Evolutionary conservation across 495 filamentous ascomycete species (phyloP).

Genomic region (Aspergillus haitiensis): DNA sequence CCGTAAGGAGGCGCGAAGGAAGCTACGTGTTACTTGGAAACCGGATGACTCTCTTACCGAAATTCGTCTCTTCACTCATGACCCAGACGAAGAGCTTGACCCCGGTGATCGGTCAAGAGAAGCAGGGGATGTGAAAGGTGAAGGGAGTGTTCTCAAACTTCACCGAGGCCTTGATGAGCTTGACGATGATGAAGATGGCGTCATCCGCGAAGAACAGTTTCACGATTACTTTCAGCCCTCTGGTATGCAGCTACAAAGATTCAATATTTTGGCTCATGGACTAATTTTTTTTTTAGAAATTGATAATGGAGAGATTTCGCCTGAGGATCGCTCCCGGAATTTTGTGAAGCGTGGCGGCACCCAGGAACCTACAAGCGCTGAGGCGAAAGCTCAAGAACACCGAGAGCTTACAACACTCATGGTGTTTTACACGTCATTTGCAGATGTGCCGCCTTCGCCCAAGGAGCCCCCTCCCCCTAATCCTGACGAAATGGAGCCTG

Average conservation of each 20-base stretch:
- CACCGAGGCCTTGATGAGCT: constrained; percentile 60
- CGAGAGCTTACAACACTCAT: constrained; percentile 79
- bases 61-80: constrained; percentile 71
- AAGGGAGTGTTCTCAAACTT: constrained; percentile 80
- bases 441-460: constrained; percentile 75
- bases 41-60: constrained; percentile 70
- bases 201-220: constrained; percentile 47
- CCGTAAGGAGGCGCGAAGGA: constrained; percentile 74
- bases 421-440: constrained; percentile 71
- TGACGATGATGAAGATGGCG: constrained; percentile 68
- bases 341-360: constrained; percentile 66
- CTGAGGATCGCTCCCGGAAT: constrained; percentile 51
- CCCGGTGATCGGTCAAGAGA: constrained; percentile 66
- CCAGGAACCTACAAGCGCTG: constrained; percentile 57
- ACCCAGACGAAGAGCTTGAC: constrained; percentile 78
- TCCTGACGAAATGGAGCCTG: constrained; percentile 35
- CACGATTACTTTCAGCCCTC: constrained; percentile 46
- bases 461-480: constrained; percentile 63
- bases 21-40: constrained; percentile 70
- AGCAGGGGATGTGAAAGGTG: constrained; percentile 67
- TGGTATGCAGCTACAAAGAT: constrained; percentile 27
- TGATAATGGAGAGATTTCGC: constrained; percentile 57
- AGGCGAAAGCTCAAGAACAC: constrained; percentile 66
- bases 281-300: constrained; percentile 44
- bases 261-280: background rate